Evolutionary conservation across 306 rosid genomes (phyloP), one percentile per base, ranked within the genome.

Genomic region (Quercus variabilis): DNA sequence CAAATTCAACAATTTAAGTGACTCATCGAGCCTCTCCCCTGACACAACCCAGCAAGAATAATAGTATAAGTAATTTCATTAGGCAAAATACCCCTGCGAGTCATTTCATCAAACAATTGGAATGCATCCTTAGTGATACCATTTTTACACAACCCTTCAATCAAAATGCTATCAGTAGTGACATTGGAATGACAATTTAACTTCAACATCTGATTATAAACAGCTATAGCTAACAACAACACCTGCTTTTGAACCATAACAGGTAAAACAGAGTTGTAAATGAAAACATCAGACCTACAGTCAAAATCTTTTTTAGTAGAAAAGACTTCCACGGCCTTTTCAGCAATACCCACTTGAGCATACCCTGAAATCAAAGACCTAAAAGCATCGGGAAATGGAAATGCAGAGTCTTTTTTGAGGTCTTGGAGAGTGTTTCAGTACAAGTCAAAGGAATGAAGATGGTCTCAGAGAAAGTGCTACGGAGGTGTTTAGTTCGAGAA

Each of bases 141-240:
- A 65, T 79, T 62, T 84, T 86, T 91, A 77, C 92, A 89, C 25
- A 89, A 82, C 55, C 90, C 93, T 78, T 77, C 76, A 64, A 92
- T 82, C 89, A 92, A 80, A 52, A 89, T 38, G 70, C 76, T 69
- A 83, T 63, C 89, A n/a, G 97, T 88, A 74, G 43, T 60, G 3
- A 74, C 73, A 80, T 74, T 19, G 0, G 94, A 92, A 41, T 11
- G 15, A 67, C 77, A 69, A 83, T 79, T 89, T 12, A 84, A 85
- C 84, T 88, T 89, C 58, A 91, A 55, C 93, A 89, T 91, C 75
- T 75, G 73, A 71, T 88, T 91, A 86, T 89, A 94, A 31, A 92
- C 74, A 0, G 90, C 87, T 49, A 92, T 65, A 0, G 89, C 87
- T 55, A 92, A 69, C 78, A 85, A 75, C 79, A 88, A 64, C 31